Percentiles rank a stretch among this genome's conserved stretches.
Conservation (phyloP, 2,329 filamentous ascomycete genomes). For the Fusarium sp. region DNA sequence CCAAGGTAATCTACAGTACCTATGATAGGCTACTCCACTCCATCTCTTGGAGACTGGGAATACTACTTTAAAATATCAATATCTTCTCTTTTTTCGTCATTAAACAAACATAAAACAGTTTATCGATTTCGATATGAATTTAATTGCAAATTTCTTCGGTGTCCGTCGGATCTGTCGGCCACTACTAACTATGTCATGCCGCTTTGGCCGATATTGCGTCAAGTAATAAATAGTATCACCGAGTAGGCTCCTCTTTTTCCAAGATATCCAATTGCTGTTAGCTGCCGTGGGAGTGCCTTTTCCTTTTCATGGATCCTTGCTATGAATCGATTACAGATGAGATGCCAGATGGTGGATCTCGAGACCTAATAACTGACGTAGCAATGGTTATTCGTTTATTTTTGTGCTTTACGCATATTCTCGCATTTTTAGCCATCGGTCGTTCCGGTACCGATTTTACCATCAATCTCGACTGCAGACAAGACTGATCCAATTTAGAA, state of each 20-base stretch:
- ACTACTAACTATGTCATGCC: not conserved
- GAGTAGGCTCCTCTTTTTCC: conserved; percentile 30
- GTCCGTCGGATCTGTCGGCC: conserved; percentile 29
- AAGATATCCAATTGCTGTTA: conserved; percentile 17
- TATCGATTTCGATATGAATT: not conserved
- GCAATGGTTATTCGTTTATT: not conserved
- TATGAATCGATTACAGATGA: conserved; percentile 21
- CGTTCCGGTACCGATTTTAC: not conserved
- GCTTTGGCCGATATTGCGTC: conserved; percentile 9
- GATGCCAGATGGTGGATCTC: conserved; percentile 17
- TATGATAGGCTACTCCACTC: conserved; percentile 37
- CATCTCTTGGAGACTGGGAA: conserved; percentile 4
- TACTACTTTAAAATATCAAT: conserved; percentile 10
- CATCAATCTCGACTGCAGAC: conserved; percentile 13
- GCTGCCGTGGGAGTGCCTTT: conserved; percentile 22
- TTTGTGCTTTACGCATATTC: conserved; percentile 2
- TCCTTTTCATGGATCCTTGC: conserved; percentile 22
- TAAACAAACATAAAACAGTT: not conserved
- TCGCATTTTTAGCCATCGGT: conserved; percentile 4
- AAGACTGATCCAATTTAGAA: not conserved
- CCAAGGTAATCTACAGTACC: conserved; percentile 29
- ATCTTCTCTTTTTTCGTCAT: conserved; percentile 18
- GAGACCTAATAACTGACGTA: conserved; percentile 3
- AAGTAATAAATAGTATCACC: conserved; percentile 25
- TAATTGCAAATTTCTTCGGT: not conserved